Percentiles rank a stretch among this genome's conserved stretches.
Conservation (phyloP, 768 basidiomycete species). For the Baorangia bicolor region DNA sequence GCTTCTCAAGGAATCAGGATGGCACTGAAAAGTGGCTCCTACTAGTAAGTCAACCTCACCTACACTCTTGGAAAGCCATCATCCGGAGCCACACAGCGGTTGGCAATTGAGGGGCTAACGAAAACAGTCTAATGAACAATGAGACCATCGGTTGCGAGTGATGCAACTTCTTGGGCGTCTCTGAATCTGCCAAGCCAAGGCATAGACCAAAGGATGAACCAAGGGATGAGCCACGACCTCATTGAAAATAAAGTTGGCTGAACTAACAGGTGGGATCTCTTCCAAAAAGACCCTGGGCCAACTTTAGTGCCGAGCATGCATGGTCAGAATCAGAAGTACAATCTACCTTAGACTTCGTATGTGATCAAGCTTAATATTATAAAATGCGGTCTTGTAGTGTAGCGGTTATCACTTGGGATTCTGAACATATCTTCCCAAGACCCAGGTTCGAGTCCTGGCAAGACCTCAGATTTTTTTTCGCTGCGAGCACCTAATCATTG, state of each 20-base stretch:
- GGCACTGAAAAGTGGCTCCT: conserved; percentile 21
- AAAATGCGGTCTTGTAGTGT: conserved; percentile 29
- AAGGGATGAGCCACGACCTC: not conserved
- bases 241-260: not conserved
- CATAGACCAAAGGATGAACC: not conserved
- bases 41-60: not conserved
- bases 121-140: not conserved
- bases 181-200: not conserved
- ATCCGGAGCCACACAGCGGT: conserved; percentile 11
- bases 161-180: not conserved
- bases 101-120: not conserved
- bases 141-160: not conserved
- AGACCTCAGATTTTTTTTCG: conserved; percentile 8
- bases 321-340: not conserved
- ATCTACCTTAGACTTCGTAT: too few relatives aligned
- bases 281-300: not conserved
- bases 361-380: too few relatives aligned
- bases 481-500: too few relatives aligned
- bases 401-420: conserved; percentile 33
- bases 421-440: conserved; percentile 24
- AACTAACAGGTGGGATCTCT: not conserved
- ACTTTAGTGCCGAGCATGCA: not conserved
- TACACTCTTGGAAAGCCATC: conserved; percentile 15
- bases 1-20: conserved; percentile 38
- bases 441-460: conserved; percentile 31